Percentiles rank a stretch among this genome's conserved stretches.
phyloP scores from a whole-genome alignment of 345 rosid genomes.

The Citrus cavaleriei region DNA sequence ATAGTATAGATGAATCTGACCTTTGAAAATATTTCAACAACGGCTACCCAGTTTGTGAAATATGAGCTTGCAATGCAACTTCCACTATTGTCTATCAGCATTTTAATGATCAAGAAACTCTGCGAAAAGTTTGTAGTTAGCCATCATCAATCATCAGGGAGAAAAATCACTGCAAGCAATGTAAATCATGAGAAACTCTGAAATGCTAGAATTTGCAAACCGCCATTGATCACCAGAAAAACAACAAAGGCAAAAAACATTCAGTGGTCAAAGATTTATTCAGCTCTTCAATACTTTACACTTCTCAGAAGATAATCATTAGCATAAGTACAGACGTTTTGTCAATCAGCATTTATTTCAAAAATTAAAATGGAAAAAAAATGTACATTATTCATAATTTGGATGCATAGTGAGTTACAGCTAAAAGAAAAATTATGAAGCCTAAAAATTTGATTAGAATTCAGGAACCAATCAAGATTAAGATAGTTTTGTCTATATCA shows the following conservation, averaged over 20 bases:
- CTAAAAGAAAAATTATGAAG: not conserved
- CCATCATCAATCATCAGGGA: not conserved
- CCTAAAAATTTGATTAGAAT: not conserved
- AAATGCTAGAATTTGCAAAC: not conserved
- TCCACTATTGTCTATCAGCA: slow-evolving; percentile 50
- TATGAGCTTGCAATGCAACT: slow-evolving; percentile 41
- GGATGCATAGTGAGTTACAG: not conserved
- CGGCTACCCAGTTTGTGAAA: slow-evolving; percentile 85
- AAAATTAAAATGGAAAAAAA: not conserved
- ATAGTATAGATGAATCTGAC: slow-evolving; percentile 31
- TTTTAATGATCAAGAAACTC: slow-evolving; percentile 68
- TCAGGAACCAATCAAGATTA: not conserved
- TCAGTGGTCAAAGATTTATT: not conserved
- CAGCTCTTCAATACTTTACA: slow-evolving; percentile 3
- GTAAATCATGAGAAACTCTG: not conserved
- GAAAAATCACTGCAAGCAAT: not conserved
- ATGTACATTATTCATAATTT: not conserved
- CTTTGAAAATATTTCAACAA: slow-evolving; percentile 79
- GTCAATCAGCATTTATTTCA: not conserved
- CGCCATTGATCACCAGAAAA: not conserved
- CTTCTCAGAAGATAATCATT: not conserved
- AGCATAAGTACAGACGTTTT: not conserved
- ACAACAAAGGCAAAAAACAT: not conserved
- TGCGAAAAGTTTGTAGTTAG: slow-evolving; percentile 29
- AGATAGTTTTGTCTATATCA: not conserved